Base-by-base conservation (phyloP, 2,329 filamentous ascomycete species). In the Cladophialophora bantiana region DNA sequence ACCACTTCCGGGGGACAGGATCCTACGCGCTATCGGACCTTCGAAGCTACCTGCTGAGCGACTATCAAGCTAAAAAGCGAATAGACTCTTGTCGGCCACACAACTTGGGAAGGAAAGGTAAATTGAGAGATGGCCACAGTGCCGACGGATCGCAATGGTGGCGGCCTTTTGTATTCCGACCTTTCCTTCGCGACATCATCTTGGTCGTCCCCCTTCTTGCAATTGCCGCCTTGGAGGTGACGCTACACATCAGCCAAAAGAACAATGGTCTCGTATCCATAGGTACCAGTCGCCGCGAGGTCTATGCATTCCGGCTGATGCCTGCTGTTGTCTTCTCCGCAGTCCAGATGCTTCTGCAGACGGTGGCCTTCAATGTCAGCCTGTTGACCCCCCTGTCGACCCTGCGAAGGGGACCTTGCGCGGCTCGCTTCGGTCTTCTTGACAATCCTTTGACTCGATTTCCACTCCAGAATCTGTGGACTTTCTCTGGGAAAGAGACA, bases 351-450 rank as follows among this genome's bases (percentile, higher is more conserved):
- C 31, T 57, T 36, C n/a, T 57, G 54, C n/a, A 15, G 4, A 35
- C 54, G 15, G 12, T 57, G 31, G 34, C 54, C n/a, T 57, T 57
- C 54, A 57, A 57, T 36, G 54, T 57, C 34, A 57, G 54, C 54
- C 54, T 57, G 6, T 9, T 57, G 3, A n/a, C 13, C 13, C 54
- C 54, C 31, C n/a, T 57, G 12, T 35, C 31, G 31, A 57, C 31
- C 13, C 26, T 57, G 31, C 54, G 54, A 13, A 35, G n/a, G 7
- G 36, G 31, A 2, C 54, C 31, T 18, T 57, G 31, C 15, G 54
- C 54, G n/a, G 54, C 54, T 36, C 31, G 26, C 13, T n/a, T 57
- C 34, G 26, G 54, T 36, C 54, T 57, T 7, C 31, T 57, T 34
- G 54, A 57, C 32, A 26, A n/a, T 6, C 52, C 52, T 34, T 32